Base-by-base conservation (phyloP, 2,329 filamentous ascomycete genomes). In the Alternaria brassicae region DNA sequence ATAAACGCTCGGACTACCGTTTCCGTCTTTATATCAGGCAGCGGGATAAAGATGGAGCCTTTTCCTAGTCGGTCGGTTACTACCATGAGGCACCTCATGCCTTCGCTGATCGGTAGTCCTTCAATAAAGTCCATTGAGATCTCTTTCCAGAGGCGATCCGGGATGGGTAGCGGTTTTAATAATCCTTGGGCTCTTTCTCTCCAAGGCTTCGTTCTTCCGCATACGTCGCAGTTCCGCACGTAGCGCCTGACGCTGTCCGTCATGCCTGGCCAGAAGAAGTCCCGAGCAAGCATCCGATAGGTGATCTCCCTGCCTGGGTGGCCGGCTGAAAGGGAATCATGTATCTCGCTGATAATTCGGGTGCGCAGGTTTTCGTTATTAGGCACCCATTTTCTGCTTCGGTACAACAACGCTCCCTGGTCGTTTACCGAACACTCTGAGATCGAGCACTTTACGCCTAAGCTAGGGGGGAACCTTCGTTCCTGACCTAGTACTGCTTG, bases 91-190 rank as follows among this genome's bases (percentile, higher is more conserved):
- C 30, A 19, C 2, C 2, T 27, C 3, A 27, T 21, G 15, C 17
- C 30, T 8, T 32, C 19, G 4, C 21, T 27, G 3, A 10, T 6
- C 3, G 36, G 19, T 3, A 54, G 21, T n/a, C 10, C 17, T 21
- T 28, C 17, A 34, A 59, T 40, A 36, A 55, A 60, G 23, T 56
- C 37, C 3, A 56, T 55, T 4, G 39, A 56, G 13, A 55, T 53
- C 9, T 32, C 21, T 15, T 19, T 41, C 47, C 25, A 56, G 6
- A 45, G 25, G 4, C 23, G n/a, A 19, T 47, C 34, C 8, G 27
- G 47, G 23, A 60, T 50, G 10, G 41, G 48, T 5, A 60, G 27
- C 25, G 27, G 58, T 17, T 60, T 39, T 6, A 60, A 42, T 3
- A 60, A 41, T 4, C 41, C 41, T 21, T 44, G 9, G 3, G 23